Evolutionary conservation across 768 basidiomycete genomes (phyloP), one percentile per base, ranked within the genome.

Genomic region (Termitomyces sp.): DNA sequence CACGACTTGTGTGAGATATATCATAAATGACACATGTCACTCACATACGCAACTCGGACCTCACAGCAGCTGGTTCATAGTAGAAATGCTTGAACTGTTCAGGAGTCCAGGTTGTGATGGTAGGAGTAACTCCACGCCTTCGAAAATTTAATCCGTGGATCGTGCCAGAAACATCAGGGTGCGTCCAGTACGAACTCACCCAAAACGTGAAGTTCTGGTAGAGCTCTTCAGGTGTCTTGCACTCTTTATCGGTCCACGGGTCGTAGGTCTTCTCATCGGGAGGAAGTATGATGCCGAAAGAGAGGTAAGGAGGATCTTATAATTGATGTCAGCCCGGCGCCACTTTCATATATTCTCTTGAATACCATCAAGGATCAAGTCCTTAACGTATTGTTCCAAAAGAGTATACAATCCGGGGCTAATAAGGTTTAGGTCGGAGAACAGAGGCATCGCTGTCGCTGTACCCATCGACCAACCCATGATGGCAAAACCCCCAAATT

Each of bases 401-500:
- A 62, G 26, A 15, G 57, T 50, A 47, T 70, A 67, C 1, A 63
- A 10, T 14, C 62, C 64, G 17, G 37, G 21, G 0, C 64, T 58
- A 19, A 76, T 54, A 9, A 66, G 53, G 2, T 50, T 47, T 5
- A 63, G 62, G 47, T 71, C 62, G 0, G 63, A 65, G 33, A 75
- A 66, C 5, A 75, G 55, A 21, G 70, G 31, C 50, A 74, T 64
- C 4, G 63, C 56, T 1, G 66, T 66, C 14, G 66, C 62, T 10
- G 56, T 60, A 1, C 75, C 76, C 54, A 70, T 64, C 3, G 74
- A 74, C 75, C 76, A 78, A 10, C 74, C 75, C 60, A 73, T 45
- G 8, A 75, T 54, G 3, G 68, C 66, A n/a, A 76, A 54, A 1
- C 76, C 76, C 1, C 75, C 74, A 0, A 44, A 48, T 30, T 59